Percentiles rank a stretch among this genome's conserved stretches.
Conservation (phyloP, 164 flowering plant species). For the Umbilicus rupestris region DNA sequence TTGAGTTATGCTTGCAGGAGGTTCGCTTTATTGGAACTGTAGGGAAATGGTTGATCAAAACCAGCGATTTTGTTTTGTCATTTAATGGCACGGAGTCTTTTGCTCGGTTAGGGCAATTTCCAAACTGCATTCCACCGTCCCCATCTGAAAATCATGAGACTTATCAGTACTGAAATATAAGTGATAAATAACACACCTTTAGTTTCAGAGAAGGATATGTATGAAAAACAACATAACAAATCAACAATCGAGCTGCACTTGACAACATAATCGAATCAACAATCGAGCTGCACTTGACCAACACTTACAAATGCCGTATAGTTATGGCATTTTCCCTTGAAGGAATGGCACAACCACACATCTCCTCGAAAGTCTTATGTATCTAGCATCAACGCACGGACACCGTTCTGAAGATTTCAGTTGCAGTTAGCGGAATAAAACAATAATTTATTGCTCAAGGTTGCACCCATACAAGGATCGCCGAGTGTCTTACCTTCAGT, state of each 20-base stretch:
- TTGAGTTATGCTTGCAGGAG: slow-evolving; percentile 45
- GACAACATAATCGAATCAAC: neutral
- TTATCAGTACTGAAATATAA: neutral
- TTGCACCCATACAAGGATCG: neutral
- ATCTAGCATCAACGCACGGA: slow-evolving; percentile 68
- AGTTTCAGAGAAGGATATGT: neutral
- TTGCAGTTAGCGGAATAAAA: neutral
- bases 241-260: too few relatives aligned
- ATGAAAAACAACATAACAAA: neutral
- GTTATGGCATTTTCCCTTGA: slow-evolving; percentile 45
- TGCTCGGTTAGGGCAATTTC: slow-evolving; percentile 37
- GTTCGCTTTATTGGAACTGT: slow-evolving; percentile 28
- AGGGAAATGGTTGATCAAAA: slow-evolving; percentile 47
- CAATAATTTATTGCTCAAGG: neutral
- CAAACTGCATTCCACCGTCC: slow-evolving; percentile 38
- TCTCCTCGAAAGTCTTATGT: slow-evolving; percentile 56
- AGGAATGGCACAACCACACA: slow-evolving; percentile 81
- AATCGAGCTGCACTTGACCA: neutral
- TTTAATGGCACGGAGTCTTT: slow-evolving; percentile 34
- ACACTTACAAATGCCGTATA: slow-evolving; percentile 61
- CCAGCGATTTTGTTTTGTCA: slow-evolving; percentile 43
- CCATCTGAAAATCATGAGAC: slow-evolving; percentile 36
- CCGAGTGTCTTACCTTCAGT: slow-evolving; percentile 27
- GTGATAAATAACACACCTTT: neutral
- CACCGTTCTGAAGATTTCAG: slow-evolving; percentile 54